A percentile compares a stretch with the other conserved stretches of the same genome.
Conservation (phyloP, 2,329 filamentous ascomycete species). For the Verticillium nubilum region DNA sequence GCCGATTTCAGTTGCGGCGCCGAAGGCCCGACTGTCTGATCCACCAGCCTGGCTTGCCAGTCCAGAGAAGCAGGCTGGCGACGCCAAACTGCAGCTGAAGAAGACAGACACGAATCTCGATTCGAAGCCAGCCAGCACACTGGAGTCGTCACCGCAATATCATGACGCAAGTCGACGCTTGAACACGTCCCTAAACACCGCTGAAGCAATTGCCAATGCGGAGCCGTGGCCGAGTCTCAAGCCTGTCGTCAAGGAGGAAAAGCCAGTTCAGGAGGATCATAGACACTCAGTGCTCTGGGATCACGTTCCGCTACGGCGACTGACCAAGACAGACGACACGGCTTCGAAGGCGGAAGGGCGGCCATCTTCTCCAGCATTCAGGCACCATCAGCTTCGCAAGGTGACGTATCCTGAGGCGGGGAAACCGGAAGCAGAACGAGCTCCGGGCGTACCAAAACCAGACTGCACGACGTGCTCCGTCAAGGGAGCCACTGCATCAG, state of each 20-base stretch:
- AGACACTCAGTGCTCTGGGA: not conserved
- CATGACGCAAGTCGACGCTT: not conserved
- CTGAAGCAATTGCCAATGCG: not conserved
- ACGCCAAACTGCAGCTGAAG: not conserved
- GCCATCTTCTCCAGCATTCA: not conserved
- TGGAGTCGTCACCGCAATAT: not conserved
- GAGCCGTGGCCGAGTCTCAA: not conserved
- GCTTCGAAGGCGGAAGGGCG: not conserved
- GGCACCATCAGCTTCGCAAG: slow-evolving; percentile 1
- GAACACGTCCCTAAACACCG: not conserved
- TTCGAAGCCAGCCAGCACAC: not conserved
- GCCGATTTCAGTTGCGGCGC: not conserved
- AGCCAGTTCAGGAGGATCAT: not conserved
- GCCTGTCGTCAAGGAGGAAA: not conserved
- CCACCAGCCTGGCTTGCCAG: not conserved
- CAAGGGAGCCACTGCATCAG: not conserved
- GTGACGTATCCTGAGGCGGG: not conserved
- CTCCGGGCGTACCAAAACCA: not conserved
- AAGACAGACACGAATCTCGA: not conserved
- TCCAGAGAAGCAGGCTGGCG: not conserved
- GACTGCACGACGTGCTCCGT: not conserved
- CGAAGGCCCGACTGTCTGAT: not conserved
- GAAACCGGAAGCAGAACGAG: not conserved
- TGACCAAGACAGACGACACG: not conserved
- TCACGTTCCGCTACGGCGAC: not conserved